Base-by-base conservation (phyloP, 768 basidiomycete species). In the Calocybe cyanea region DNA sequence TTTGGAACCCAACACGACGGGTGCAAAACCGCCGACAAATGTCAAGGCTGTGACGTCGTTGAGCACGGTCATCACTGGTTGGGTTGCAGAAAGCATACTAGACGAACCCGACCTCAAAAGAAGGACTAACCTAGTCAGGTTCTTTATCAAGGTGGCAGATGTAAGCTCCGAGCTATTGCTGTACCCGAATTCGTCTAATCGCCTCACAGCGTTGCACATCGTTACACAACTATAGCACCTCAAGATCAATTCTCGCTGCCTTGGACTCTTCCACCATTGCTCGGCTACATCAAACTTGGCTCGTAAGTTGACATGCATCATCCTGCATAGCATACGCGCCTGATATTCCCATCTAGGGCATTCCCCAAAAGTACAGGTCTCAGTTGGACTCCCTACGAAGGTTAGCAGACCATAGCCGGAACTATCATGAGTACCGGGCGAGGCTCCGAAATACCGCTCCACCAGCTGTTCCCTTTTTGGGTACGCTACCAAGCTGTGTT, bases 251-350 rank as follows among this genome's bases (percentile, higher is more conserved):
- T 57, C 72, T 98, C 40, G 94, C 92, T 7, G 95, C 95, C 4
- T 72, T 99, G 48, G 95, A 97, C 63, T 95, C 92, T 13, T 95
- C 93, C 14, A 96, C 92, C 1, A 94, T 99, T 54, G 80, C 92
- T 18, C 78, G 96, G 46, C 68, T 99, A 36, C 83, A 84, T 54
- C 92, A 93, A 67, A 97, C 95, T 0, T 98, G 95, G 95, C 74
- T 78, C 56, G 93, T 93, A 61, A 65, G 88, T 74, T 8, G 14
- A 23, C 31, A 32, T 13, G n/a, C n/a, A 8, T 28, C 7, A 46
- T 24, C 31, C 17, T 39, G 18, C 4, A 33, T 21, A 11, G 8
- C 20, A 24, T 21, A 3, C n/a, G 28, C 23, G 30, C 20, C 36
- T 50, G 14, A 49, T 25, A 15, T 19, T 17, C 18, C 23, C 33